Percentiles rank a stretch among this genome's conserved stretches.
These are phyloP conservation scores for Vararia minispora DNA, from an alignment of 768 basidiomycete genomes.

Conservation along the genomic window DNA sequence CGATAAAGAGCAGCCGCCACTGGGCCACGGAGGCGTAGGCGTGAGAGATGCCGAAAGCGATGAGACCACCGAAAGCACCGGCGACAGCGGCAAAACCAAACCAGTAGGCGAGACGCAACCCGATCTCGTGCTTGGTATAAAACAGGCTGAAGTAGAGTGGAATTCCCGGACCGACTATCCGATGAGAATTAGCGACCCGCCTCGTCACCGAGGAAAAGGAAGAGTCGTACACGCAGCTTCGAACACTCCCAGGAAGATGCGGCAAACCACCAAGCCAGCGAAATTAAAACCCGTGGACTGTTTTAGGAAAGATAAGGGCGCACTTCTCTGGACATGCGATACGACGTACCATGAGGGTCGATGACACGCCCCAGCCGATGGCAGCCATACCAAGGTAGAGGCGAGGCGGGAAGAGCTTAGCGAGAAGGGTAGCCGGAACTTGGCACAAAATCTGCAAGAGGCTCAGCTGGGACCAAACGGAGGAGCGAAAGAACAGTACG, in stretches of 20 bases:
- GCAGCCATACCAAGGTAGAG: constrained; percentile 56
- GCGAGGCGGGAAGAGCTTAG: constrained; percentile 60
- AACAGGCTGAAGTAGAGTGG: constrained; percentile 73
- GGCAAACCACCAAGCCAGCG: constrained; percentile 41
- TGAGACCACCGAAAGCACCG: constrained; percentile 76
- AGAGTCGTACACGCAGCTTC: constrained; percentile 74
- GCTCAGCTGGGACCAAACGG: background rate
- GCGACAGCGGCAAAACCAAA: constrained; percentile 79
- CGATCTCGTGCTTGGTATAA: constrained; percentile 67
- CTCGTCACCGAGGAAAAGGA: no score
- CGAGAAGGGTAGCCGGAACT: constrained; percentile 51
- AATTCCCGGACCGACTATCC: constrained; percentile 67
- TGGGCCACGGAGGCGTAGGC: constrained; percentile 34
- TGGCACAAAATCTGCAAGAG: constrained; percentile 51
- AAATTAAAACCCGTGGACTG: constrained; percentile 56
- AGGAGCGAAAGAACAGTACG: constrained; percentile 25
- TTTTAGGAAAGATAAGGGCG: background rate
- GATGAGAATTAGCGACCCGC: no score
- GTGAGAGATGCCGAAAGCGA: constrained; percentile 72
- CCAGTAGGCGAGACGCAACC: constrained; percentile 69
- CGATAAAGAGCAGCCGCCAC: constrained; percentile 61
- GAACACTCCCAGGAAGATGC: constrained; percentile 62
- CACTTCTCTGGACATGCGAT: background rate
- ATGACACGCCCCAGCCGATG: constrained; percentile 67
- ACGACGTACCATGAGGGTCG: constrained; percentile 51